Base-by-base conservation (phyloP, 2,329 filamentous ascomycete species). In the Cordyceps fumosorosea region DNA sequence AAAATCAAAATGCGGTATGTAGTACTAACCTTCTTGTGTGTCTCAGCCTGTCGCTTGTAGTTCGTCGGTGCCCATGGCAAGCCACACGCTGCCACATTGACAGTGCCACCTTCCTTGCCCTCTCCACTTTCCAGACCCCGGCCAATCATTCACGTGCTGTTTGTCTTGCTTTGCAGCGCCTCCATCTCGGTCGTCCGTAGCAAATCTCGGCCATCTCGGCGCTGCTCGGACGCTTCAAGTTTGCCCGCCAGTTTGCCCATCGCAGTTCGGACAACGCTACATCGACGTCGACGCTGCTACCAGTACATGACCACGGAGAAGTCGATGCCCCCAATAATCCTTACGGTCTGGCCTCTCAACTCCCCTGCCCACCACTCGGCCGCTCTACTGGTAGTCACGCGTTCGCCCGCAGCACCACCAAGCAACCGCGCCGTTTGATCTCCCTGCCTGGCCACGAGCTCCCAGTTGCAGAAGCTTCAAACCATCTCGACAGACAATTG, bases 71-170 rank as follows among this genome's bases (percentile, higher is more conserved):
- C 14, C 42, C 42, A 26, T 4, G 48, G 24, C 48, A 51, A 18
- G 22, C 48, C 24, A 18, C 48, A 32, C 24, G 45, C 45, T 16
- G 45, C 45, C 45, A 48, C 14, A 16, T 48, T 7, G 5, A 26
- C 45, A 37, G 34, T 37, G 34, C 29, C 34, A 37, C 34, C 34
- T 10, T 12, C 11, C n/a, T 22, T 29, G 20, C 22, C 22, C 7
- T 20, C 29, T 6, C 50, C 51, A 53, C 50, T 32, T 61, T 7
- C 12, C 14, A 5, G 12, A 7, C 34, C 37, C 22, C 56, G 22
- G 50, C 62, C 62, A 63, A 63, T 63, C 56, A 60, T 18, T 51
- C 42, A 44, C 62, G 29, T 60, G 26, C 32, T 51, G 55, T 63
- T 63, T 63, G 62, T 60, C 56, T 50, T 59, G 44, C 50, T 62